phyloP scores from a whole-genome alignment of 768 basidiomycete species.

The Pleurotus pulmonarius region DNA sequence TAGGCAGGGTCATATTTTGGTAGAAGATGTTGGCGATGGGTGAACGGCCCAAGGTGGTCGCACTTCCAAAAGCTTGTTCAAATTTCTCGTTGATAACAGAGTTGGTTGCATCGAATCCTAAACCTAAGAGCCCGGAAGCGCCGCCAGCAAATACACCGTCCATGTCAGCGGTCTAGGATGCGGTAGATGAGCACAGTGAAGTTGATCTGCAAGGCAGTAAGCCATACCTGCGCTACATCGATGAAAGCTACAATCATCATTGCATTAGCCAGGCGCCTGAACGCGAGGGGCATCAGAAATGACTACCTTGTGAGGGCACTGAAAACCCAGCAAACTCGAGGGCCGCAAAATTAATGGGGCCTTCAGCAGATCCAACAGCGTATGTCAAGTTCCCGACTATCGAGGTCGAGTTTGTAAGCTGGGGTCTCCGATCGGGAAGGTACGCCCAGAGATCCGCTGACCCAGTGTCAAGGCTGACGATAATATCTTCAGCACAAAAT shows the following conservation, averaged over 20 bases:
- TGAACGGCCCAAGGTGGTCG: constrained; percentile 39
- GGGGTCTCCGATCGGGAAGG: background rate
- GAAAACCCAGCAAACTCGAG: constrained; percentile 42
- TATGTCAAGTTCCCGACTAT: background rate
- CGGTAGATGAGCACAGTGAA: background rate
- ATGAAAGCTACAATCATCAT: background rate
- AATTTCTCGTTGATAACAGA: constrained; percentile 16
- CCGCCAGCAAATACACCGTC: background rate
- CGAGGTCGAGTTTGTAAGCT: background rate
- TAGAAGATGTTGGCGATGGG: constrained; percentile 64
- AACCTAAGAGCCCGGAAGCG: background rate
- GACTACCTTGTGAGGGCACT: constrained; percentile 40
- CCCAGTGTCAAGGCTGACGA: background rate
- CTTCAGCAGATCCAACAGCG: constrained; percentile 19
- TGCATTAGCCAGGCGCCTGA: no score
- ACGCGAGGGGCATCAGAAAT: no score
- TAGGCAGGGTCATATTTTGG: constrained; percentile 52
- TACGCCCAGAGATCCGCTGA: constrained; percentile 1
- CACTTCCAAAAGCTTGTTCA: constrained; percentile 39
- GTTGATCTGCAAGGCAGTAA: no score
- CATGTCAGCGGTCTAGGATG: background rate
- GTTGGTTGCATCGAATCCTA: constrained; percentile 2
- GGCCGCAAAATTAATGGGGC: constrained; percentile 38
- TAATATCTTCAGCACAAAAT: background rate
- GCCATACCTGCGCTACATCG: background rate